Evolutionary conservation across 768 basidiomycete species (phyloP).

Genomic region (Termitomyces sp.): DNA sequence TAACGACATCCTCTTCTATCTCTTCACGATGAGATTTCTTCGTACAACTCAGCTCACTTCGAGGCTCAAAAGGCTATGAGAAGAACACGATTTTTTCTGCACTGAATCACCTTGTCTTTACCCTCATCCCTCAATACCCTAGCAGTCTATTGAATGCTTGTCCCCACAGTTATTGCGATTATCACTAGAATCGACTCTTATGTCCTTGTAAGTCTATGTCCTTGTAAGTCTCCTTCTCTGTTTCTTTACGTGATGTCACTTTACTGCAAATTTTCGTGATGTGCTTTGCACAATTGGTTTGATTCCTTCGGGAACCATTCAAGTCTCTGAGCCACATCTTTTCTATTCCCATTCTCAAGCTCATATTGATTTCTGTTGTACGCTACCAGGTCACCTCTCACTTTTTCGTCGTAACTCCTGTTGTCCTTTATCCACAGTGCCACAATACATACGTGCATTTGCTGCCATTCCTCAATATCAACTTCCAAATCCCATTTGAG

Average conservation of each 20-base stretch:
- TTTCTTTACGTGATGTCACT: conserved; percentile 37
- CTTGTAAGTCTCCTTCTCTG: conserved; percentile 12
- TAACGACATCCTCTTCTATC: not conserved
- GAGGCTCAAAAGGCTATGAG: conserved; percentile 52
- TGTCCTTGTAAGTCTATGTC: too few relatives aligned
- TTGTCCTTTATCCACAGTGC: too few relatives aligned
- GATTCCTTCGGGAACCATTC: conserved; percentile 76
- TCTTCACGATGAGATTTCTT: conserved; percentile 12
- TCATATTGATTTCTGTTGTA: not conserved
- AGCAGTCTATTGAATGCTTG: too few relatives aligned
- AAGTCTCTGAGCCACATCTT: conserved; percentile 61
- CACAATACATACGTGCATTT: too few relatives aligned
- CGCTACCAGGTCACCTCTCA: too few relatives aligned
- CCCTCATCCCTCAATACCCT: not conserved
- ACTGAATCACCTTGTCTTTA: conserved; percentile 29
- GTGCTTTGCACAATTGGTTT: conserved; percentile 59
- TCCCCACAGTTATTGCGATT: too few relatives aligned
- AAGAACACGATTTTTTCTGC: conserved; percentile 41
- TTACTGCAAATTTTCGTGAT: conserved; percentile 45
- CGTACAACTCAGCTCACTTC: conserved; percentile 64
- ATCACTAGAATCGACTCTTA: too few relatives aligned
- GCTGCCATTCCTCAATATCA: too few relatives aligned
- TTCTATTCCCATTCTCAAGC: not conserved
- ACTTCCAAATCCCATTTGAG: too few relatives aligned
- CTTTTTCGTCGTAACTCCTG: not conserved